These are phyloP conservation scores for Pelargonium nanum DNA, from an alignment of 345 rosid genomes.

Conservation along the genomic window DNA sequence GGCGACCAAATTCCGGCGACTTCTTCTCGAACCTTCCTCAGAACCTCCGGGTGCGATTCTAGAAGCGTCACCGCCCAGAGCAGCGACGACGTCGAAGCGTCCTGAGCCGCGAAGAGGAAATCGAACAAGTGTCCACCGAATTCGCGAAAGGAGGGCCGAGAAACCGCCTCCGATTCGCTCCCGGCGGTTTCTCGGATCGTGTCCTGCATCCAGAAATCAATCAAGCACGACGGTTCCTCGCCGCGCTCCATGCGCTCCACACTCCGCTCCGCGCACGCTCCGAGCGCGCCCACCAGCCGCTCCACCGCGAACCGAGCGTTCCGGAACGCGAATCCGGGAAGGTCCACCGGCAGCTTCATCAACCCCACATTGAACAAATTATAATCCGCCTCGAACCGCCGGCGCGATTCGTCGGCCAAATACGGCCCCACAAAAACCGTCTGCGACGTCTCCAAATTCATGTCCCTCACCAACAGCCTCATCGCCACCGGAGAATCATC, in stretches of 20 bases:
- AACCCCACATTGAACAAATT: constrained; percentile 63
- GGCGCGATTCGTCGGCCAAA: constrained; percentile 24
- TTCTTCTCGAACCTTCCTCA: constrained; percentile 52
- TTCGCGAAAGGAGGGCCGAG: constrained; percentile 36
- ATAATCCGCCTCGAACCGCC: constrained; percentile 44
- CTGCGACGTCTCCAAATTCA: constrained; percentile 85
- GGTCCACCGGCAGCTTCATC: constrained; percentile 59
- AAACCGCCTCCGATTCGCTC: constrained; percentile 27
- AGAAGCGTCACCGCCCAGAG: constrained; percentile 71
- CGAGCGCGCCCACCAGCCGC: constrained; percentile 36
- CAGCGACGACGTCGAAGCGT: constrained; percentile 81
- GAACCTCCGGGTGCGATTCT: constrained; percentile 63
- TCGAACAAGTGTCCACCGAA: constrained; percentile 66
- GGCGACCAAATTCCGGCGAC: constrained; percentile 63
- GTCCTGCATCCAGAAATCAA: constrained; percentile 83
- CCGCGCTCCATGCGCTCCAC: constrained; percentile 38
- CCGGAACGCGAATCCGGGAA: constrained; percentile 62
- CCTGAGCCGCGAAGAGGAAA: constrained; percentile 80
- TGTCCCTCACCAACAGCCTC: constrained; percentile 47
- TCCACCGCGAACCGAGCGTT: constrained; percentile 59
- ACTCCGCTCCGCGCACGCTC: constrained; percentile 36
- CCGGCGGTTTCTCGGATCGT: constrained; percentile 25
- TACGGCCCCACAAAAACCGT: constrained; percentile 77
- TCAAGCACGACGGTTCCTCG: constrained; percentile 53
- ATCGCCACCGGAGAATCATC: constrained; percentile 22